Evolutionary conservation across 345 rosid species (phyloP).

Genomic region (Gossypium turneri): DNA sequence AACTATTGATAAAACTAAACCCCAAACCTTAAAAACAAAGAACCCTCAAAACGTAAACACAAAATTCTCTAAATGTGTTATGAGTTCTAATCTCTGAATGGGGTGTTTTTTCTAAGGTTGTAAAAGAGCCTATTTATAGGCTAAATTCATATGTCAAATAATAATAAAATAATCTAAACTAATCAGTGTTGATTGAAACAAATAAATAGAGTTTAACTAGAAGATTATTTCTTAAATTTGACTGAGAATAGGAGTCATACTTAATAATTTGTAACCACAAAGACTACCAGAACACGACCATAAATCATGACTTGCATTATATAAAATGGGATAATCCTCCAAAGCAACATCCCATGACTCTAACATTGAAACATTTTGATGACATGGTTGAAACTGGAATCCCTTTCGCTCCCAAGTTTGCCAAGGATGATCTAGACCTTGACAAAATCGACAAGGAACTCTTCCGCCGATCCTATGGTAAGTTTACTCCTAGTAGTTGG

Average conservation of each 20-base stretch:
- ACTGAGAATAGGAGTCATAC: too few relatives aligned
- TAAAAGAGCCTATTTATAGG: too few relatives aligned
- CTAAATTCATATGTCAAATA: too few relatives aligned
- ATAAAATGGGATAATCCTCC: conserved; percentile 77
- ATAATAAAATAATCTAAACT: too few relatives aligned
- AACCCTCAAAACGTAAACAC: too few relatives aligned
- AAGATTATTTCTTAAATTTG: too few relatives aligned
- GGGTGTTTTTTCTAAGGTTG: too few relatives aligned
- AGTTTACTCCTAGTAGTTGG: conserved; percentile 58
- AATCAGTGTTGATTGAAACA: too few relatives aligned
- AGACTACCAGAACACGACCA: conserved; percentile 81
- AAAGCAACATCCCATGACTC: conserved; percentile 53
- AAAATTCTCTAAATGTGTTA: too few relatives aligned
- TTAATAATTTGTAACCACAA: conserved; percentile 91
- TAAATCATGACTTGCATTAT: conserved; percentile 82
- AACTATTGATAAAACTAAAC: conserved; percentile 56
- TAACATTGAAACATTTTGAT: conserved; percentile 49
- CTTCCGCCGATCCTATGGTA: conserved; percentile 35
- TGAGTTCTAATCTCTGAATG: too few relatives aligned
- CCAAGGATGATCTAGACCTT: conserved; percentile 50
- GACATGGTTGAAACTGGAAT: conserved; percentile 83
- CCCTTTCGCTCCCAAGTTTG: conserved; percentile 77
- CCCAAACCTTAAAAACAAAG: too few relatives aligned
- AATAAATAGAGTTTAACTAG: too few relatives aligned
- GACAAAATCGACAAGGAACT: conserved; percentile 63